Evolutionary conservation across 352 stramenopile genomes (phyloP), one percentile per base, ranked within the genome.

Genomic region (Phytophthora nicotianae): DNA sequence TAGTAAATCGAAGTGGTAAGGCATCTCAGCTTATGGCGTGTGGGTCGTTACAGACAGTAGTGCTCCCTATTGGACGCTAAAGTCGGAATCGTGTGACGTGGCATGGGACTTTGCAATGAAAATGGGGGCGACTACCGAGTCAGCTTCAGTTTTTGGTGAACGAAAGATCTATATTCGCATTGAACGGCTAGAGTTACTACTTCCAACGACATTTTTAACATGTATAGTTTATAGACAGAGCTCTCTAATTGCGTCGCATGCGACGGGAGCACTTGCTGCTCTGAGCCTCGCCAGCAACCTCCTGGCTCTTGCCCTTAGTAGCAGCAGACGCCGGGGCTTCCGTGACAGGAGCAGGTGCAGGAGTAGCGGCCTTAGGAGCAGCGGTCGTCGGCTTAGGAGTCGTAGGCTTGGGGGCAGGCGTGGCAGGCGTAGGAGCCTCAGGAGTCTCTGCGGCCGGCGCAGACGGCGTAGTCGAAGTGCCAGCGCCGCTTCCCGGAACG

Each of bases 221-320:
- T 40, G 23, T 58, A 58, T n/a, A 24, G 32, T 9, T 20, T 50
- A 50, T 14, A 38, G 21, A 4, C 9, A 21, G 17, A 37, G 8
- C 19, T 35, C 29, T 70, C 51, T 72, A 65, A 45, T 64, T 56
- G 35, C 61, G 50, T 42, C 64, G 64, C 58, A 70, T 66, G n/a
- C 56, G 56, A 53, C 62, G 62, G 17, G 26, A 54, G 53, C 64
- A 72, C 47, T 68, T 72, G n/a, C 45, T 47, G 2, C 16, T 27
- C 4, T 68, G 51, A 10, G 63, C 57, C 21, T 72, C 63, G 13
- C 57, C 63, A 19, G 42, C 50, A 16, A 72, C 55, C 21, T 52
- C 63, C 6, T 52, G 35, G 21, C 20, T 64, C 21, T 62, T 29
- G 19, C 33, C 50, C 56, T 62, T 65, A 17, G 62, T 54, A 27